phyloP scores from a whole-genome alignment of 768 basidiomycete genomes.

The Rhizopogon salebrosus region DNA sequence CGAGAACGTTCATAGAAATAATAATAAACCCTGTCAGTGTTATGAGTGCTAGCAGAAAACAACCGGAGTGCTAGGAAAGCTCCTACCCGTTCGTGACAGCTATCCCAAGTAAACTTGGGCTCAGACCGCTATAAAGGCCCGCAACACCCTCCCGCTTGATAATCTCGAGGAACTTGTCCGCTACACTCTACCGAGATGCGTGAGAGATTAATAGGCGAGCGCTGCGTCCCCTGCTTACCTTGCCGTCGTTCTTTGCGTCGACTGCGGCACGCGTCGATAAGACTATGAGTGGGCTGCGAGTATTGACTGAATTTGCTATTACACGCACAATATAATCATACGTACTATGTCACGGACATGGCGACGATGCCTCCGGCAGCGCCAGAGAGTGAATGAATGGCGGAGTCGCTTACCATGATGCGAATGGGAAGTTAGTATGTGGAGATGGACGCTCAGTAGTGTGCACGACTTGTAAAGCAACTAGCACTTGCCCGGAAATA shows the following conservation, averaged over 20 bases:
- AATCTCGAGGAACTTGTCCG: slow-evolving; percentile 66
- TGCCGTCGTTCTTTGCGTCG: slow-evolving; percentile 71
- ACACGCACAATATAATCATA: slow-evolving; percentile 2
- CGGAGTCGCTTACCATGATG: slow-evolving; percentile 63
- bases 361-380: slow-evolving; percentile 87
- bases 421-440: not conserved
- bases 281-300: slow-evolving; percentile 78
- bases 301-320: not conserved
- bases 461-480: too few relatives aligned
- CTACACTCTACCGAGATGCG: slow-evolving; percentile 43
- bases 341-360: slow-evolving; percentile 88
- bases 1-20: slow-evolving; percentile 81
- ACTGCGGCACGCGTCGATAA: slow-evolving; percentile 92
- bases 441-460: too few relatives aligned
- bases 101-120: slow-evolving; percentile 82
- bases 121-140: slow-evolving; percentile 85
- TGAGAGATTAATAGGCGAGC: not conserved
- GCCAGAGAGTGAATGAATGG: slow-evolving; percentile 84
- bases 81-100: slow-evolving; percentile 85
- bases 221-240: slow-evolving; percentile 38
- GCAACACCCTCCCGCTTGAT: slow-evolving; percentile 79
- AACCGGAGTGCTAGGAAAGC: slow-evolving; percentile 9
- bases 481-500: too few relatives aligned
- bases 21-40: slow-evolving; percentile 71
- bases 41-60: not conserved